Percentiles rank a stretch among this genome's conserved stretches.
Evolutionary conservation across 2,329 filamentous ascomycete species (phyloP).

Genomic region (Dothideomycetes sp.): DNA sequence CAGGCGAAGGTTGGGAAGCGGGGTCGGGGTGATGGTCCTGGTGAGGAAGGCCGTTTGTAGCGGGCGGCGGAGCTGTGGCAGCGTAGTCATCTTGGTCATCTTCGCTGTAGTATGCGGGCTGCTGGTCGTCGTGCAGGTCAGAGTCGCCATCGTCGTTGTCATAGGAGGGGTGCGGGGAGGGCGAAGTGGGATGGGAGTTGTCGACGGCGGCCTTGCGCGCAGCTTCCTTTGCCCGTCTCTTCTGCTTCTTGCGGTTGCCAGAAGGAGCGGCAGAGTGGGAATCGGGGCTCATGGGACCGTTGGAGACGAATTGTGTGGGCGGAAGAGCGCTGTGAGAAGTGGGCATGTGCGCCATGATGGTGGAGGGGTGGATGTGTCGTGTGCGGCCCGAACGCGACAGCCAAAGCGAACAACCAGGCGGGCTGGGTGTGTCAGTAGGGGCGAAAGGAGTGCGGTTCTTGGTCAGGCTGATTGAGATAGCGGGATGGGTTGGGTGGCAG

Average conservation of each 20-base stretch:
- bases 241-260: conserved; percentile 91
- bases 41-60: conserved; percentile 29
- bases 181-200: conserved; percentile 19
- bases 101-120: conserved; percentile 17
- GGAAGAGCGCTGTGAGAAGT: conserved; percentile 8
- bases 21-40: conserved; percentile 2
- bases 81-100: conserved; percentile 4
- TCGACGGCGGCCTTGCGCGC: conserved; percentile 50
- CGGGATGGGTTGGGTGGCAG: no score
- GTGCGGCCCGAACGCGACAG: no score
- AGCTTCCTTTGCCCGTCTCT: conserved; percentile 74
- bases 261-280: conserved; percentile 25
- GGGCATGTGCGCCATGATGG: conserved; percentile 18
- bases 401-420: no score
- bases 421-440: no score
- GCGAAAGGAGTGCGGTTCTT: no score
- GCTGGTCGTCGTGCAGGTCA: conserved; percentile 30
- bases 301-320: conserved; percentile 14
- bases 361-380: no score
- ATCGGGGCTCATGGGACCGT: conserved; percentile 25
- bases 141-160: conserved; percentile 26
- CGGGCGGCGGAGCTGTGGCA: conserved; percentile 13
- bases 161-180: background rate
- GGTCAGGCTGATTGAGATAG: no score
- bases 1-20: background rate